phyloP scores from a whole-genome alignment of 2,329 filamentous ascomycete species.

The Nannizziopsis arthrosporioides region DNA sequence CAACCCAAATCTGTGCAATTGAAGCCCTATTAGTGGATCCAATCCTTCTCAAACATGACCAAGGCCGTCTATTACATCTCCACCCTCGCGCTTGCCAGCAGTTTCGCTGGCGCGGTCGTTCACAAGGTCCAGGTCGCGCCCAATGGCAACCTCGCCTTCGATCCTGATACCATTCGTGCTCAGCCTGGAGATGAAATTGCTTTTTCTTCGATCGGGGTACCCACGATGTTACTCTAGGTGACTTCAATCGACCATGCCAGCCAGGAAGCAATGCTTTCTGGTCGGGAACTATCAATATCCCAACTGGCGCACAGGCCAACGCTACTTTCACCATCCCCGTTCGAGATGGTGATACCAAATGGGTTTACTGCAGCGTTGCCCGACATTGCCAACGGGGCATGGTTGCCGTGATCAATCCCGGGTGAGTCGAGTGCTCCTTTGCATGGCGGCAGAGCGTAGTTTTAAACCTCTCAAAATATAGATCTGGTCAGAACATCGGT shows the following conservation, averaged over 20 bases:
- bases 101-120: conserved; percentile 9
- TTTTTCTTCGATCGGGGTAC: conserved; percentile 12
- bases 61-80: background rate
- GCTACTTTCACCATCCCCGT: conserved; percentile 37
- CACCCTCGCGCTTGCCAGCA: conserved; percentile 10
- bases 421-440: conserved; percentile 19
- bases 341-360: conserved; percentile 37
- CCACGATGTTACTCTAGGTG: conserved; percentile 14
- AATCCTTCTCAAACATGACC: background rate
- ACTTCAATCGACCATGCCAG: conserved; percentile 14
- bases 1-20: too few species aligned
- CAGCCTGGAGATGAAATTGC: conserved; percentile 12
- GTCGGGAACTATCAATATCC: conserved; percentile 13
- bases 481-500: conserved; percentile 2
- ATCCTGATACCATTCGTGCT: conserved; percentile 12
- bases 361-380: conserved; percentile 41
- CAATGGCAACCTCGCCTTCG: conserved; percentile 10
- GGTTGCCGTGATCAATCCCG: conserved; percentile 42
- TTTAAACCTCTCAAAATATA: conserved; percentile 1
- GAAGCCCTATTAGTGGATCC: background rate
- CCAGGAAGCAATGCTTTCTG: conserved; percentile 9
- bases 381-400: conserved; percentile 43
- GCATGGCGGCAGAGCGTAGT: too few species aligned
- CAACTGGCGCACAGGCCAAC: conserved; percentile 1
- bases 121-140: conserved; percentile 13